phyloP scores from a whole-genome alignment of 129 eudicot genomes.

The Lactuca sativa region DNA sequence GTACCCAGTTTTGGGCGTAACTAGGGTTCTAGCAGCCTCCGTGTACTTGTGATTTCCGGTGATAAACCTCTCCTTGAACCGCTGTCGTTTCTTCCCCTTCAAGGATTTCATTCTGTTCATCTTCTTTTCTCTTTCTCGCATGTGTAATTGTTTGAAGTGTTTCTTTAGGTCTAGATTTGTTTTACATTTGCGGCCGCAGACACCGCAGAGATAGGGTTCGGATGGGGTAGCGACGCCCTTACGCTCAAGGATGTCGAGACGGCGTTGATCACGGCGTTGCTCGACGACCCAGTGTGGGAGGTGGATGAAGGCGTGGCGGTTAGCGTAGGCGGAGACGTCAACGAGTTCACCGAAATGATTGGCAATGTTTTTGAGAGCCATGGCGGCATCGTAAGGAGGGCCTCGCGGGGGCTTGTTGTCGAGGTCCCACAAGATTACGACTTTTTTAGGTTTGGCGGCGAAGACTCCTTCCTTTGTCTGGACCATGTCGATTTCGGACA shows the following conservation, averaged over 20 bases:
- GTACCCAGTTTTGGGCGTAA: constrained; percentile 75
- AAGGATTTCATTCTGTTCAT: constrained; percentile 67
- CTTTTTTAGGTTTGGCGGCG: constrained; percentile 71
- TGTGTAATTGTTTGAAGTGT: constrained; percentile 77
- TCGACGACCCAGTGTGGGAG: constrained; percentile 83
- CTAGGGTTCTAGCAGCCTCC: constrained; percentile 69
- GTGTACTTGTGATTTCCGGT: constrained; percentile 56
- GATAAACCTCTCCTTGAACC: constrained; percentile 77
- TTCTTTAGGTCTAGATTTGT: constrained; percentile 71
- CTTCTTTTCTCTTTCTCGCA: constrained; percentile 85
- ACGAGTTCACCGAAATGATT: constrained; percentile 66
- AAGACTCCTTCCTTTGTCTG: constrained; percentile 49
- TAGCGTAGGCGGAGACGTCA: constrained; percentile 85
- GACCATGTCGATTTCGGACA: constrained; percentile 82
- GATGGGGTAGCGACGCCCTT: constrained; percentile 46
- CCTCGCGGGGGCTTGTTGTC: constrained; percentile 99
- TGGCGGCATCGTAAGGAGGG: constrained; percentile 86
- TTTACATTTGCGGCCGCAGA: constrained; percentile 83
- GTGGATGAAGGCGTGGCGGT: constrained; percentile 93
- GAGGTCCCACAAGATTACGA: constrained; percentile 82
- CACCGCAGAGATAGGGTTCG: constrained; percentile 58
- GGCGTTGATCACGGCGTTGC: constrained; percentile 63
- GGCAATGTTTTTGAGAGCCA: constrained; percentile 56
- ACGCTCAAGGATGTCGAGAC: constrained; percentile 52
- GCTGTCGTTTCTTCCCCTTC: constrained; percentile 87